Percentiles rank a stretch among this genome's conserved stretches.
These are phyloP conservation scores for Speleostelium caveatum DNA, from an alignment of 78 protist genomes.

Conservation along the genomic window DNA sequence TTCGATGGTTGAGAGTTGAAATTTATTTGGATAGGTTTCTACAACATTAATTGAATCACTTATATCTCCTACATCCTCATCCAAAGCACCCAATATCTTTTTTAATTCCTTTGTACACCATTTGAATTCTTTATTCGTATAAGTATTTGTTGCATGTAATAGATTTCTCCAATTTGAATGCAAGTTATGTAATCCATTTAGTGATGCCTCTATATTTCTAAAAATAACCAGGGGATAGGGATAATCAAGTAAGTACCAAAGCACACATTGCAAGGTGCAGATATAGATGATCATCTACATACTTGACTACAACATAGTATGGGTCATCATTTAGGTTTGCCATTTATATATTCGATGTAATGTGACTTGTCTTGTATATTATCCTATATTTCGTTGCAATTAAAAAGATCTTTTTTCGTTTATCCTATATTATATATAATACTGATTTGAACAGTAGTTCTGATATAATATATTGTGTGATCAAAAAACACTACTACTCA, in stretches of 20 bases:
- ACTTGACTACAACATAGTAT: slow-evolving; percentile 39
- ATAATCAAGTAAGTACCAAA: neutral
- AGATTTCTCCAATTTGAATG: slow-evolving; percentile 54
- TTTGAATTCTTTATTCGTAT: slow-evolving; percentile 62
- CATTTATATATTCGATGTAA: too few relatives aligned
- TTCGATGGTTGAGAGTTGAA: slow-evolving; percentile 1
- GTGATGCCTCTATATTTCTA: slow-evolving; percentile 39
- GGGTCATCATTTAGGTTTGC: too few relatives aligned
- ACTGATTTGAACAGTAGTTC: too few relatives aligned
- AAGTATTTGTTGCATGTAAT: slow-evolving; percentile 40
- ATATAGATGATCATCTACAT: neutral
- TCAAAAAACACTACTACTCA: too few relatives aligned
- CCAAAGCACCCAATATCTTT: slow-evolving; percentile 4
- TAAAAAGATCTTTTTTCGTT: too few relatives aligned
- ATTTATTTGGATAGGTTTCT: slow-evolving; percentile 48
- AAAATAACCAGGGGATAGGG: too few relatives aligned
- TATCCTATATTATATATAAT: too few relatives aligned
- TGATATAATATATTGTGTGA: too few relatives aligned
- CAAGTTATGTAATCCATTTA: slow-evolving; percentile 10
- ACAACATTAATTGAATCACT: slow-evolving; percentile 8
- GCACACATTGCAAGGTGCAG: neutral
- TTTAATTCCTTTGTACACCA: slow-evolving; percentile 52
- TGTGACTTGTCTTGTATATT: too few relatives aligned
- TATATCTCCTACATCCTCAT: slow-evolving; percentile 31
- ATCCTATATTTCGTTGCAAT: too few relatives aligned